Evolutionary conservation across 495 filamentous ascomycete species (phyloP).

Genomic region (Tuber magnatum): DNA sequence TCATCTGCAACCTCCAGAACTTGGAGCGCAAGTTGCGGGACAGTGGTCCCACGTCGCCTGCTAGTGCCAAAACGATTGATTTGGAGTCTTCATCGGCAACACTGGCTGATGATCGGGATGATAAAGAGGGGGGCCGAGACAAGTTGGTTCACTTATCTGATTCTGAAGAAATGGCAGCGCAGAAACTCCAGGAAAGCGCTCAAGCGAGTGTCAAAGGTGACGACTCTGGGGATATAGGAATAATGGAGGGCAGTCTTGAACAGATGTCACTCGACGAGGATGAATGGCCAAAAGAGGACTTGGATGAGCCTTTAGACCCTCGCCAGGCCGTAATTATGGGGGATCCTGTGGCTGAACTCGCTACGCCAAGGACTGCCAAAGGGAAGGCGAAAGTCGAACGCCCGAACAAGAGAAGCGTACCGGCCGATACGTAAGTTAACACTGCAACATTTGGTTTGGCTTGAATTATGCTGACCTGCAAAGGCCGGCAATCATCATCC

Average conservation of each 20-base stretch:
- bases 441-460: background rate
- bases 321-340: conserved; percentile 18
- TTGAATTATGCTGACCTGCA: conserved; percentile 15
- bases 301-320: conserved; percentile 6
- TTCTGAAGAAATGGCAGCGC: background rate
- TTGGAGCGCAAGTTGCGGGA: conserved; percentile 43
- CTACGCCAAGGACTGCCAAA: conserved; percentile 15
- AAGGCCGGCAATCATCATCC: conserved; percentile 68
- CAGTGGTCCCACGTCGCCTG: conserved; percentile 18
- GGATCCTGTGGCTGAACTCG: conserved; percentile 7
- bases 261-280: conserved; percentile 26
- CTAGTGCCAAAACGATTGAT: conserved; percentile 21
- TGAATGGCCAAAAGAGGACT: conserved; percentile 19
- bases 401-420: conserved; percentile 32
- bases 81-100: conserved; percentile 21
- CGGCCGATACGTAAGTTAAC: conserved; percentile 42
- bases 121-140: conserved; percentile 25
- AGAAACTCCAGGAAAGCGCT: background rate
- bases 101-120: conserved; percentile 24
- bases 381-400: conserved; percentile 19
- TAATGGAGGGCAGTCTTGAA: conserved; percentile 11
- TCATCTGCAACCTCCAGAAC: conserved; percentile 80
- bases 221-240: background rate
- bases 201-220: background rate
- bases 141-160: background rate